Evolutionary conservation across 192 early-diverging fungal genomes (phyloP).

Genomic region (Phycomyces nitens): DNA sequence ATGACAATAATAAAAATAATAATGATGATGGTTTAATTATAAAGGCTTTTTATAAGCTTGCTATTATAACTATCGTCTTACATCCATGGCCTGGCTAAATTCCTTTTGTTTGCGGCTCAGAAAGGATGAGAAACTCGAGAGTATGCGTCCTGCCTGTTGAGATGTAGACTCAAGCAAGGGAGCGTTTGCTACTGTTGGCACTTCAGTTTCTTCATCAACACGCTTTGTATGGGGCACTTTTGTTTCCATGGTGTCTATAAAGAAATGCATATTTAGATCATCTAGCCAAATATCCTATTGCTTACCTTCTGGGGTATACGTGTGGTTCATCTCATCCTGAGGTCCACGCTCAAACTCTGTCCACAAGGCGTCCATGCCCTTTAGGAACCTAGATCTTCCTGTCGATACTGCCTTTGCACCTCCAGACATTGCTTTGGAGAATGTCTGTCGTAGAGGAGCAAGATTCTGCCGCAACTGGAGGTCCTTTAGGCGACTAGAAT

Average conservation of each 20-base stretch:
- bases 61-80: slow-evolving; percentile 8
- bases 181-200: neutral
- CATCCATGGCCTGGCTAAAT: slow-evolving; percentile 39
- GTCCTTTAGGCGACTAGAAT: slow-evolving; percentile 44
- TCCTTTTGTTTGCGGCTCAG: slow-evolving; percentile 45
- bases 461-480: slow-evolving; percentile 47
- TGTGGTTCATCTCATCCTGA: neutral
- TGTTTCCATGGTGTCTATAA: too few relatives aligned
- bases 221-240: too few relatives aligned
- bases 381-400: slow-evolving; percentile 21
- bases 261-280: too few relatives aligned
- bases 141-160: slow-evolving; percentile 47
- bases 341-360: slow-evolving; percentile 24
- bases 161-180: slow-evolving; percentile 21
- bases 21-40: neutral
- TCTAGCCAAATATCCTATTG: too few relatives aligned
- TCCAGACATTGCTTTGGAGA: slow-evolving; percentile 48
- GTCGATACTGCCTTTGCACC: slow-evolving; percentile 44
- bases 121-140: slow-evolving; percentile 47
- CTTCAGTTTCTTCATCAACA: neutral
- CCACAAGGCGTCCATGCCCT: slow-evolving; percentile 35
- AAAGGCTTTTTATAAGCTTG: neutral
- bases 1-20: neutral
- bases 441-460: slow-evolving; percentile 40
- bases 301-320: too few relatives aligned